Evolutionary conservation across 208 protist genomes (phyloP).

Genomic region (Acanthamoeba polyphaga): DNA sequence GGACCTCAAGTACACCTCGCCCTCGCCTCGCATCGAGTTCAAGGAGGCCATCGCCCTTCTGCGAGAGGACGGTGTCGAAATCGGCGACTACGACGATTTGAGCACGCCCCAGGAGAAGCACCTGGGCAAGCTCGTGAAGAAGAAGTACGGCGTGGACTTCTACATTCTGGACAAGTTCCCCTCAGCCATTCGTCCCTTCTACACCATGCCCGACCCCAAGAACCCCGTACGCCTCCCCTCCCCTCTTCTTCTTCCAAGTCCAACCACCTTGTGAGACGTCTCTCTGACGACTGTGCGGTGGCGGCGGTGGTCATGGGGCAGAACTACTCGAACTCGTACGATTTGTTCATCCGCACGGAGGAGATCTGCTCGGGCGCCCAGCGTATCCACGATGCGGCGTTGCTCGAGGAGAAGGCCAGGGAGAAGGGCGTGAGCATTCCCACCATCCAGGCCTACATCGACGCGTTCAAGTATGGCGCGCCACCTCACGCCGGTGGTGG

Average conservation of each 20-base stretch:
- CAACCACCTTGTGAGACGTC: no score
- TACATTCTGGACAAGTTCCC: conserved; percentile 99
- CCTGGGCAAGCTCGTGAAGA: conserved; percentile 97
- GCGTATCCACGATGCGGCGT: conserved; percentile 98
- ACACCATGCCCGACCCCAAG: conserved; percentile 99
- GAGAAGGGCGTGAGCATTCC: conserved; percentile 88
- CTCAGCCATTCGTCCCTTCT: conserved; percentile 98
- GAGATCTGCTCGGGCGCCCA: conserved; percentile 99
- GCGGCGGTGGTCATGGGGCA: neutral
- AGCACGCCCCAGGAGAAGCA: conserved; percentile 96
- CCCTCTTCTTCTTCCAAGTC: neutral
- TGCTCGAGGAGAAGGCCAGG: conserved; percentile 94
- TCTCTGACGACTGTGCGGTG: no score
- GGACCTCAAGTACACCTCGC: conserved; percentile 90
- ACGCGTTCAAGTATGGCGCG: conserved; percentile 98
- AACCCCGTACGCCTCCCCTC: conserved; percentile 85
- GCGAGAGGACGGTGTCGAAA: conserved; percentile 75
- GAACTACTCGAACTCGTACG: conserved; percentile 96
- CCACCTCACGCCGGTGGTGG: conserved; percentile 99
- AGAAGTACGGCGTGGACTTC: conserved; percentile 99
- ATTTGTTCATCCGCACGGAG: conserved; percentile 99
- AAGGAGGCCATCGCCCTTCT: conserved; percentile 61
- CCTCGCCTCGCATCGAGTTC: conserved; percentile 17
- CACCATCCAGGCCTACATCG: conserved; percentile 95
- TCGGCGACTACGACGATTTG: conserved; percentile 93